Conservation (phyloP, 2,329 filamentous ascomycete genomes). For the Lachnellula cervina region DNA sequence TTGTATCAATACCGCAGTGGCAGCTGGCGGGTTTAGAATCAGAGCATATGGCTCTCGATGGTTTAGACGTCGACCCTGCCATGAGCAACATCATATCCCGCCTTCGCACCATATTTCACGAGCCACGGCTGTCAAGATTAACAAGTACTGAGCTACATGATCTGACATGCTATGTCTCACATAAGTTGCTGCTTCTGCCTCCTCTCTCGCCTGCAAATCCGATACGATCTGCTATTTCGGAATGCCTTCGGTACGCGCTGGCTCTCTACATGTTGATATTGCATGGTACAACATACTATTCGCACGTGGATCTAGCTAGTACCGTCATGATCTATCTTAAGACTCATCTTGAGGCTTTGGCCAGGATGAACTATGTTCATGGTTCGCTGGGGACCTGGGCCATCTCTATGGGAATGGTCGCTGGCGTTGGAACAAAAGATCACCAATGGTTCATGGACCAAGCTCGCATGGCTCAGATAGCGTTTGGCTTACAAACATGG, state of each 20-base stretch:
- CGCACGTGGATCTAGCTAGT: constrained; percentile 40
- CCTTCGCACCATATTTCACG: constrained; percentile 35
- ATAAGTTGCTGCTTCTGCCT: constrained; percentile 39
- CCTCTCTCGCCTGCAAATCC: background rate
- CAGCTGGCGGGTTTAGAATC: constrained; percentile 23
- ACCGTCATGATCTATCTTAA: constrained; percentile 33
- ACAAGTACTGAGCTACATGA: constrained; percentile 45
- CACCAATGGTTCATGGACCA: constrained; percentile 30
- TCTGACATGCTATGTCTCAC: constrained; percentile 49
- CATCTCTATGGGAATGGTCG: constrained; percentile 38
- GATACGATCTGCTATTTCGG: constrained; percentile 29
- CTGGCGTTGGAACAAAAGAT: constrained; percentile 28
- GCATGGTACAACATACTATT: constrained; percentile 53
- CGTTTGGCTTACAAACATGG: constrained; percentile 18
- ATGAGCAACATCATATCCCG: constrained; percentile 13
- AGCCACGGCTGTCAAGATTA: too few species aligned
- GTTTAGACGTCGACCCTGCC: constrained; percentile 14
- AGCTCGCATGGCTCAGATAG: constrained; percentile 14
- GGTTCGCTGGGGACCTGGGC: constrained; percentile 39
- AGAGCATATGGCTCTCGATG: constrained; percentile 18
- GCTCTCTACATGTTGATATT: constrained; percentile 49
- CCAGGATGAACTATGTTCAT: background rate
- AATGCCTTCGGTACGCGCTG: constrained; percentile 44
- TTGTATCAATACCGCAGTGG: constrained; percentile 47
- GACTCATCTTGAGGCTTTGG: constrained; percentile 26